Evolutionary conservation across 495 filamentous ascomycete species (phyloP).

Genomic region (Neurospora africana): DNA sequence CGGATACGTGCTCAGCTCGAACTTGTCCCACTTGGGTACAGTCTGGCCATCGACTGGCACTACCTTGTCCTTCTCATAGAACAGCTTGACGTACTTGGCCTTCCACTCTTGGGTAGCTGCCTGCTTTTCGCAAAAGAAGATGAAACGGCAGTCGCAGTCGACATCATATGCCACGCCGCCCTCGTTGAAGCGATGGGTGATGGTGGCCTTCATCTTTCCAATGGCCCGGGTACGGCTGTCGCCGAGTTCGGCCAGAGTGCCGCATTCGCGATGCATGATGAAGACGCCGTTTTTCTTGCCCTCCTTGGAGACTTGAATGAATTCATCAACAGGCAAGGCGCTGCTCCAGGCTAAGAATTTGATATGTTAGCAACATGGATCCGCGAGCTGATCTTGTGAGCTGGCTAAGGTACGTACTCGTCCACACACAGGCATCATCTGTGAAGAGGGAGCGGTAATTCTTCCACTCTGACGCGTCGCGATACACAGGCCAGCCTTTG

Average conservation of each 20-base stretch:
- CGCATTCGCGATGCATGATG: conserved; percentile 59
- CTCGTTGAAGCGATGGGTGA: conserved; percentile 49
- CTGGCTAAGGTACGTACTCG: conserved; percentile 27
- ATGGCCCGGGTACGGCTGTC: conserved; percentile 41
- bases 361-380: background rate
- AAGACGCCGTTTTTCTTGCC: conserved; percentile 53
- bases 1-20: conserved; percentile 39
- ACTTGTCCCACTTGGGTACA: conserved; percentile 37
- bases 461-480: conserved; percentile 55
- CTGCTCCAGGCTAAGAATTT: conserved; percentile 42
- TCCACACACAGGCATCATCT: conserved; percentile 49
- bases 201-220: conserved; percentile 61
- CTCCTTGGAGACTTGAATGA: conserved; percentile 48
- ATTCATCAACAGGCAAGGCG: conserved; percentile 40
- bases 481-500: conserved; percentile 58
- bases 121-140: conserved; percentile 48
- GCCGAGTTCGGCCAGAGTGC: conserved; percentile 49
- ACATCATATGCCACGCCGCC: conserved; percentile 44
- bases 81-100: conserved; percentile 50
- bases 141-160: conserved; percentile 53
- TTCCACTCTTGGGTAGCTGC: conserved; percentile 36
- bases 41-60: conserved; percentile 44
- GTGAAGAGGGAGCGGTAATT: conserved; percentile 54
- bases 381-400: background rate
- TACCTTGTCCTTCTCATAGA: conserved; percentile 62